phyloP scores from a whole-genome alignment of 2,329 filamentous ascomycete species.

The Venturia asperata region DNA sequence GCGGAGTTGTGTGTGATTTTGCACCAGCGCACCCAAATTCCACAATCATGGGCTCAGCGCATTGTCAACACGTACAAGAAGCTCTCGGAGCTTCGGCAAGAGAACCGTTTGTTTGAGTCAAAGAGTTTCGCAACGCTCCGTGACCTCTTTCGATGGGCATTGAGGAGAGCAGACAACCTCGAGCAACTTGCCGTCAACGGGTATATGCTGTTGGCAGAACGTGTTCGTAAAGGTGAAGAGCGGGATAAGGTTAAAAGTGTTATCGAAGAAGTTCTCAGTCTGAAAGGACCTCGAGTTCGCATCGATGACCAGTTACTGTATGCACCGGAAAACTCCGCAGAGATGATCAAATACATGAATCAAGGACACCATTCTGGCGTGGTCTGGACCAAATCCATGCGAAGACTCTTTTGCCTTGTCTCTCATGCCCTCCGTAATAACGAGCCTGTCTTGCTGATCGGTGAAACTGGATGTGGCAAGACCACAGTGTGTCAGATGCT shows the following conservation, averaged over 20 bases:
- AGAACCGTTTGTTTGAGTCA: constrained; percentile 87
- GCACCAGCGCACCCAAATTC: constrained; percentile 78
- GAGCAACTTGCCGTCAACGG: constrained; percentile 87
- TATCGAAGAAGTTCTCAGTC: constrained; percentile 80
- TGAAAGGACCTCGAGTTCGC: constrained; percentile 51
- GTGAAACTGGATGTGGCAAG: constrained; percentile 96
- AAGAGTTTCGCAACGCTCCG: constrained; percentile 94
- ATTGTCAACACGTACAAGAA: constrained; percentile 95
- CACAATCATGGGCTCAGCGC: constrained; percentile 80
- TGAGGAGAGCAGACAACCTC: constrained; percentile 74
- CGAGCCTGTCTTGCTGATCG: constrained; percentile 88
- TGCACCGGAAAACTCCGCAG: constrained; percentile 36
- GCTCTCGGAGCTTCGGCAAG: constrained; percentile 81
- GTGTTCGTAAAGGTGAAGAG: constrained; percentile 87
- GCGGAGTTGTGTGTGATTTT: constrained; percentile 88
- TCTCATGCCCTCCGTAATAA: constrained; percentile 78
- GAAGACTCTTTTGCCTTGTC: constrained; percentile 83
- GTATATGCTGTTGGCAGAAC: constrained; percentile 91
- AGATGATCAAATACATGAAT: constrained; percentile 31
- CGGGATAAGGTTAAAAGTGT: constrained; percentile 74
- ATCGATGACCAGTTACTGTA: constrained; percentile 73
- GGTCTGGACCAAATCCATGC: constrained; percentile 95
- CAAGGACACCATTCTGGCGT: constrained; percentile 43
- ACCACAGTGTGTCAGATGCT: constrained; percentile 93
- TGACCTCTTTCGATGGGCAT: constrained; percentile 93